These are phyloP conservation scores for Onygenales sp. DNA, from an alignment of 2,329 filamentous ascomycete species.

Conservation along the genomic window DNA sequence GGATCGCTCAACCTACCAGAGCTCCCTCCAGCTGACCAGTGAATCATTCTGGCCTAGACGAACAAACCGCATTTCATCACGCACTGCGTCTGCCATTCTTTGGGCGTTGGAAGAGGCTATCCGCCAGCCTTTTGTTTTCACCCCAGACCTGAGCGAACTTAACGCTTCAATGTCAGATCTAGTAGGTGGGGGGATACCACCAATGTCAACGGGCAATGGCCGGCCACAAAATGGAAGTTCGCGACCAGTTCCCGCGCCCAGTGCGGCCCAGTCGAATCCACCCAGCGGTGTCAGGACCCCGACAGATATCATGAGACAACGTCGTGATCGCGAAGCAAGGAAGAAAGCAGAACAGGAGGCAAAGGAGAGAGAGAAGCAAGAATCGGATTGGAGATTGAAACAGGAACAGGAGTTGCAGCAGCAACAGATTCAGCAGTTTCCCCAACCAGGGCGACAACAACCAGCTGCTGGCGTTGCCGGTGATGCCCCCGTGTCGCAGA, in stretches of 20 bases:
- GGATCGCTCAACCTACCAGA: constrained; percentile 17
- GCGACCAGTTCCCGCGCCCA: constrained; percentile 38
- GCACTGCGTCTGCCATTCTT: constrained; percentile 81
- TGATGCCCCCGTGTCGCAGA: constrained; percentile 21
- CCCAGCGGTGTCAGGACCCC: constrained; percentile 66
- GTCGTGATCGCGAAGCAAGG: constrained; percentile 65
- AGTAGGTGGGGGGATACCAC: constrained; percentile 46
- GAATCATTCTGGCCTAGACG: constrained; percentile 45
- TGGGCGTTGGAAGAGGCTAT: constrained; percentile 88
- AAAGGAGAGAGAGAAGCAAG: constrained; percentile 43
- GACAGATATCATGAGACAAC: constrained; percentile 83
- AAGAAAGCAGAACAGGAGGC: constrained; percentile 59
- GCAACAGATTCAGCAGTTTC: constrained; percentile 41
- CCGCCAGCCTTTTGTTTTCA: constrained; percentile 72
- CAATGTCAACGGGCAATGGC: constrained; percentile 39
- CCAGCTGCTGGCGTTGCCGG: constrained; percentile 39
- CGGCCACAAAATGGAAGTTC: constrained; percentile 49
- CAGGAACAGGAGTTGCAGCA: constrained; percentile 44
- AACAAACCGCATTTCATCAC: constrained; percentile 60
- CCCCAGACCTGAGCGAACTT: constrained; percentile 75
- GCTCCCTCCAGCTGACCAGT: constrained; percentile 12
- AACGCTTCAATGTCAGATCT: constrained; percentile 89
- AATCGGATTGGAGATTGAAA: constrained; percentile 38
- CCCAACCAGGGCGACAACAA: constrained; percentile 15
- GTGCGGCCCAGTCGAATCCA: constrained; percentile 41